These are phyloP conservation scores for Gracilaria gracilis DNA, from an alignment of 23 red algal genomes.

Conservation along the genomic window DNA sequence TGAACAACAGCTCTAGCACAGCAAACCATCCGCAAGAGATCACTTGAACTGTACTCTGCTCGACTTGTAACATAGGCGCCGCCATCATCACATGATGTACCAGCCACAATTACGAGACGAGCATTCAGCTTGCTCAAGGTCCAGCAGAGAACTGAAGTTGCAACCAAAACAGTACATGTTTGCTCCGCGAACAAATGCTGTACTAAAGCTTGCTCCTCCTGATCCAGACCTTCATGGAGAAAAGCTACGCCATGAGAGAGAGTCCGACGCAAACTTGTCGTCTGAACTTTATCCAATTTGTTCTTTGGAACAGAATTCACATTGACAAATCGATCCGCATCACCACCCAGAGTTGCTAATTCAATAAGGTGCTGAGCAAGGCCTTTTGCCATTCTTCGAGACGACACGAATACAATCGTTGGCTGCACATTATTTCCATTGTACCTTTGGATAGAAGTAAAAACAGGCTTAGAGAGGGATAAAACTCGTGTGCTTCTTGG, in stretches of 20 bases:
- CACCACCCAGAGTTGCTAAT: constrained; percentile 32
- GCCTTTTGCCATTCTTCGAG: constrained; percentile 55
- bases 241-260: constrained; percentile 62
- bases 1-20: background rate
- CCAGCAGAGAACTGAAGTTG: constrained; percentile 79
- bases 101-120: constrained; percentile 66
- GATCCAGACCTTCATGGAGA: constrained; percentile 73
- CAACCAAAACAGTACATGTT: constrained; percentile 64
- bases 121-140: background rate
- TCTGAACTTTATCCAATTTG: background rate
- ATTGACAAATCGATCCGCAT: constrained; percentile 33
- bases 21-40: constrained; percentile 76
- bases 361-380: constrained; percentile 62
- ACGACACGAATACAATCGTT: constrained; percentile 80
- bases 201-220: constrained; percentile 58
- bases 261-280: constrained; percentile 44
- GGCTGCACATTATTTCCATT: background rate
- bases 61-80: constrained; percentile 48
- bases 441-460: constrained; percentile 59
- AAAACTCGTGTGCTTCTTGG: constrained; percentile 18
- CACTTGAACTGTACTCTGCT: constrained; percentile 61
- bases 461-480: constrained; percentile 42
- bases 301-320: background rate
- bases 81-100: constrained; percentile 54
- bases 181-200: constrained; percentile 71